Evolutionary conservation across 2,329 filamentous ascomycete species (phyloP).

Genomic region (Pseudogymnoascus verrucosus): DNA sequence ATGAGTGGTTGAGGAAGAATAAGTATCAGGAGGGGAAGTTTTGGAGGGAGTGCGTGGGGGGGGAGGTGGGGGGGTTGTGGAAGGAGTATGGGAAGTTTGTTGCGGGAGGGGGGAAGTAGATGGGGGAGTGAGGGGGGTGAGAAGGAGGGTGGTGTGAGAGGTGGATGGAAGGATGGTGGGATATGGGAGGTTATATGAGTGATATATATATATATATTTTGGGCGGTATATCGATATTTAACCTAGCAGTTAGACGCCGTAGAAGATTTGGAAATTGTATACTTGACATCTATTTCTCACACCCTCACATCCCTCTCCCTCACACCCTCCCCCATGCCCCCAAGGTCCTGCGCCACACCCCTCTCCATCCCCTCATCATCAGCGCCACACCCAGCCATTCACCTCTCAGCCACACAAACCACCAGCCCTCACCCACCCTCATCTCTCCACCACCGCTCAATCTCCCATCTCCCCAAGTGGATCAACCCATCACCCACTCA

Average conservation of each 20-base stretch:
- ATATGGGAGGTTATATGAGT: too few species aligned
- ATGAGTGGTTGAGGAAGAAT: slow-evolving; percentile 56
- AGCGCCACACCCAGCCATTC: too few species aligned
- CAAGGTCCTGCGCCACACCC: too few species aligned
- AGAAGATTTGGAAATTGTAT: too few species aligned
- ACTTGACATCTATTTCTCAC: too few species aligned
- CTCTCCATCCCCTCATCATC: too few species aligned
- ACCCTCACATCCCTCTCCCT: too few species aligned
- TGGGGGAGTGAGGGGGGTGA: slow-evolving; percentile 14
- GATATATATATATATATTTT: too few species aligned
- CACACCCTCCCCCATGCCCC: too few species aligned
- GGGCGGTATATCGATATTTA: too few species aligned
- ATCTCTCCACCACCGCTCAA: not conserved
- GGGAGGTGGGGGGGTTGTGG: slow-evolving; percentile 63
- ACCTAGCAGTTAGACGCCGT: too few species aligned
- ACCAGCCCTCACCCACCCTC: not conserved
- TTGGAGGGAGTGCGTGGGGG: slow-evolving; percentile 61
- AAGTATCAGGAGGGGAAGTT: slow-evolving; percentile 58
- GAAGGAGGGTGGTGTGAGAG: not conserved
- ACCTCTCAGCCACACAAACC: too few species aligned
- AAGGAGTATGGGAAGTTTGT: slow-evolving; percentile 52
- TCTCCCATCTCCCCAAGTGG: not conserved
- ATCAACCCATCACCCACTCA: not conserved
- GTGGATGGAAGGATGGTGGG: not conserved
- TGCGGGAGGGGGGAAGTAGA: slow-evolving; percentile 21